These are phyloP conservation scores for Fomitopsis palustris DNA, from an alignment of 1,284 basidiomycete species.

Conservation along the genomic window DNA sequence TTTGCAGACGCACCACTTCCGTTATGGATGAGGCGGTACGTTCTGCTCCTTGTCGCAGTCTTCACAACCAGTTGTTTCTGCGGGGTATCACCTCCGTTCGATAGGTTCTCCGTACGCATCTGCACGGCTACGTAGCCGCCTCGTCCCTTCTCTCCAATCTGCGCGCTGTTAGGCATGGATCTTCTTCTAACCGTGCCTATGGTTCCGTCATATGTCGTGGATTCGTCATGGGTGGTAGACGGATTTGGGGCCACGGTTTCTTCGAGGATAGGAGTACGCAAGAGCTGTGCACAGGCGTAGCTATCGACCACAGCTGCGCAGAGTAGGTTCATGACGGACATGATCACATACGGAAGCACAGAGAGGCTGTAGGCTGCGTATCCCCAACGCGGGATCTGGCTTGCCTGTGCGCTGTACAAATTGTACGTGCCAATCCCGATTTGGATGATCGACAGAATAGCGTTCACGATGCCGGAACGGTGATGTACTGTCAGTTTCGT, in stretches of 20 bases:
- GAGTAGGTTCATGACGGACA: slow-evolving; percentile 6
- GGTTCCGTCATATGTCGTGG: not conserved
- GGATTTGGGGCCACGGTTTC: not conserved
- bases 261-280: slow-evolving; percentile 4
- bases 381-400: not conserved
- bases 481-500: not conserved
- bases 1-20: not conserved
- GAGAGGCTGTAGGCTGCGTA: slow-evolving; percentile 6
- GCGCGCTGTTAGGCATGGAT: not conserved
- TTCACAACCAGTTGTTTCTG: not conserved
- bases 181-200: not conserved
- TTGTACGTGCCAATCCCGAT: not conserved
- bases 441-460: not conserved
- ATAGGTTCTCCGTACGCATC: not conserved
- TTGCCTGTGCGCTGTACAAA: not conserved
- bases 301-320: slow-evolving; percentile 1
- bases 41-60: not conserved
- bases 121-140: not conserved
- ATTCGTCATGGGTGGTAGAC: too few species aligned
- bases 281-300: slow-evolving; percentile 2
- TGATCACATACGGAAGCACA: slow-evolving; percentile 7
- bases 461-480: not conserved
- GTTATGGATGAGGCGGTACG: not conserved
- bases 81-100: not conserved
- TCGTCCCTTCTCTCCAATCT: not conserved